Evolutionary conservation across 768 basidiomycete genomes (phyloP).

Genomic region (Aureoboletus auriporus): DNA sequence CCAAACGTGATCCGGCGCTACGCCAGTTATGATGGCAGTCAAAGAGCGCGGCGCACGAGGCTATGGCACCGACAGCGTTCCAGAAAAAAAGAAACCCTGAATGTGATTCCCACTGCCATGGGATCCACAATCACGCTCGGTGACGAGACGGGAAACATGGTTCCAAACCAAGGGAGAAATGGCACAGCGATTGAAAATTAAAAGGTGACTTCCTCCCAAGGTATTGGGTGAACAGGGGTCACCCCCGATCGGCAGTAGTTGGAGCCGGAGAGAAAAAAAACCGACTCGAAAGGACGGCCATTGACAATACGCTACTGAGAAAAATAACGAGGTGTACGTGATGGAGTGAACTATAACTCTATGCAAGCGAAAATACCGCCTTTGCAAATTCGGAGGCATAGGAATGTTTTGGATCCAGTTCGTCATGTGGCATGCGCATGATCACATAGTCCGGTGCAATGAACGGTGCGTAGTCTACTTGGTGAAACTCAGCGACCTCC

Average conservation of each 20-base stretch:
- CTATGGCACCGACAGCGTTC: background rate
- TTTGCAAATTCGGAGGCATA: too few species aligned
- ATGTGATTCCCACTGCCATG: constrained; percentile 21
- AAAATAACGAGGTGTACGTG: too few species aligned
- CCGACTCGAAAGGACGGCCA: constrained; percentile 6
- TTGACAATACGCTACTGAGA: constrained; percentile 6
- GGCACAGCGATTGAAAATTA: background rate
- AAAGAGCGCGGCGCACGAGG: too few species aligned
- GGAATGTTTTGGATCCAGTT: too few species aligned
- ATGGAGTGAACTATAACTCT: too few species aligned
- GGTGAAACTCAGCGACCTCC: constrained; percentile 4
- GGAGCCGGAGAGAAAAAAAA: background rate
- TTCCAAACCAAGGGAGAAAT: constrained; percentile 15
- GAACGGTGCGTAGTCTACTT: too few species aligned
- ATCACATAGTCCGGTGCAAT: too few species aligned
- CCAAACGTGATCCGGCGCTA: too few species aligned
- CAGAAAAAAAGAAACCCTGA: background rate
- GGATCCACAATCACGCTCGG: constrained; percentile 4
- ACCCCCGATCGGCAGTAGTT: background rate
- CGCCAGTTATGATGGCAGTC: too few species aligned
- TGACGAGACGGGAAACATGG: constrained; percentile 1
- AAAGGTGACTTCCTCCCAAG: background rate
- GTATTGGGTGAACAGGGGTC: constrained; percentile 8
- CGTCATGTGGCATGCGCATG: too few species aligned
- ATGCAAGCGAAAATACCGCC: too few species aligned